These are phyloP conservation scores for Cercophora newfieldiana DNA, from an alignment of 495 filamentous ascomycete species.

Conservation along the genomic window DNA sequence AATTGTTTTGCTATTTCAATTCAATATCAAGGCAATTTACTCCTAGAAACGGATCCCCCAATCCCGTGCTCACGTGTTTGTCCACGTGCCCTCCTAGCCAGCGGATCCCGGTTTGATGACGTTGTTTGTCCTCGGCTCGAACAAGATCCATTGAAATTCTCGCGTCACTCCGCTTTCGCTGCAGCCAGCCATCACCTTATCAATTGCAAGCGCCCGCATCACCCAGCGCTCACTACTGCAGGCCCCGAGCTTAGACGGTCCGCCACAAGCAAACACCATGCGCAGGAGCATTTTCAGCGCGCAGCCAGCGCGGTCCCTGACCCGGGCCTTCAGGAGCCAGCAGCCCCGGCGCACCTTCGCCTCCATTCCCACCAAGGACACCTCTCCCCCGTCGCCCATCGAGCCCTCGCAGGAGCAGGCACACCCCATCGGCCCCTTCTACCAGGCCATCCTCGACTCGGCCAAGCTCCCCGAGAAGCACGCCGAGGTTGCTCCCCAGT, in stretches of 20 bases:
- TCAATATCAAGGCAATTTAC: not conserved
- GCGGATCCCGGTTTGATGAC: slow-evolving; percentile 6
- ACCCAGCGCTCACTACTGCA: not conserved
- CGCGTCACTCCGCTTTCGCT: not conserved
- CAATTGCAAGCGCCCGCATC: not conserved
- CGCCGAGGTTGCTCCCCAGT: slow-evolving; percentile 30
- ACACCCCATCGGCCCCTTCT: slow-evolving; percentile 41
- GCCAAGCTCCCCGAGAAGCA: slow-evolving; percentile 37
- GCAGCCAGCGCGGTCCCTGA: slow-evolving; percentile 28
- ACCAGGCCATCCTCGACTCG: slow-evolving; percentile 47
- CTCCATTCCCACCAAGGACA: slow-evolving; percentile 18
- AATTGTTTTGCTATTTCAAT: not conserved
- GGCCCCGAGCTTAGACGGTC: not conserved
- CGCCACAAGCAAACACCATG: slow-evolving; percentile 20
- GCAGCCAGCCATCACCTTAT: not conserved
- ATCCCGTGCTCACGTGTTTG: not conserved
- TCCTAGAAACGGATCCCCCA: not conserved
- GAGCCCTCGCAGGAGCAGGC: slow-evolving; percentile 33
- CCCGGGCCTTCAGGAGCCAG: slow-evolving; percentile 21
- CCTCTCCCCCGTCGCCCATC: slow-evolving; percentile 22
- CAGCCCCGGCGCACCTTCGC: slow-evolving; percentile 30
- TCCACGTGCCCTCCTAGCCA: not conserved
- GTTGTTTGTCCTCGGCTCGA: slow-evolving; percentile 10
- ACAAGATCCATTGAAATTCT: slow-evolving; percentile 17
- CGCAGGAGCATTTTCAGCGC: slow-evolving; percentile 27